Conservation (phyloP, 495 filamentous ascomycete genomes). For the Darksidea phi region DNA sequence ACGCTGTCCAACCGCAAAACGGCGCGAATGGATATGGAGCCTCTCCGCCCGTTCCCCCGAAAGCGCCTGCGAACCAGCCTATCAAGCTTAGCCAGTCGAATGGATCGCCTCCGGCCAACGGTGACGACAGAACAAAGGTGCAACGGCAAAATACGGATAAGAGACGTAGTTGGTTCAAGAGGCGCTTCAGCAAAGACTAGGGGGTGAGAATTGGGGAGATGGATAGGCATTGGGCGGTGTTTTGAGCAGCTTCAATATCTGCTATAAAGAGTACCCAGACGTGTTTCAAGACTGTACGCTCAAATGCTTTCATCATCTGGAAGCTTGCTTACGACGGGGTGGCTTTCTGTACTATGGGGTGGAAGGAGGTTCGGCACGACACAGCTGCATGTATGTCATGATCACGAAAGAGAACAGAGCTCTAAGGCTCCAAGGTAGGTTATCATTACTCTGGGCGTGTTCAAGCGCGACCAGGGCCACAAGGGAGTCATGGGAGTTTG, state of each 20-base stretch:
- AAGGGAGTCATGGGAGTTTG: slow-evolving; percentile 12
- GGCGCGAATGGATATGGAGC: neutral
- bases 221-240: neutral
- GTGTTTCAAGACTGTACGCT: neutral
- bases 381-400: slow-evolving; percentile 1
- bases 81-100: slow-evolving; percentile 7
- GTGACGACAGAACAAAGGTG: slow-evolving; percentile 24
- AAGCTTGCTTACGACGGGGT: slow-evolving; percentile 11
- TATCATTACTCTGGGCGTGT: neutral
- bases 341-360: neutral
- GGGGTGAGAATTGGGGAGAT: slow-evolving; percentile 4
- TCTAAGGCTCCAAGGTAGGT: neutral
- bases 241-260: neutral
- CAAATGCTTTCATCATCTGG: slow-evolving; percentile 9
- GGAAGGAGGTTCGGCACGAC: neutral
- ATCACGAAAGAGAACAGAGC: neutral
- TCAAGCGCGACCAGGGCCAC: neutral
- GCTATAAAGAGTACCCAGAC: no score
- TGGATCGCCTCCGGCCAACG: neutral
- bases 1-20: slow-evolving; percentile 16
- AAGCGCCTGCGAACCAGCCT: neutral
- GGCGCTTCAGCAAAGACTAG: slow-evolving; percentile 70
- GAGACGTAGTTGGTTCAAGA: slow-evolving; percentile 84
- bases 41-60: slow-evolving; percentile 26
- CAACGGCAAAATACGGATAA: slow-evolving; percentile 48